These are phyloP conservation scores for Globisporangium nodosum DNA, from an alignment of 352 stramenopile genomes.

Conservation along the genomic window DNA sequence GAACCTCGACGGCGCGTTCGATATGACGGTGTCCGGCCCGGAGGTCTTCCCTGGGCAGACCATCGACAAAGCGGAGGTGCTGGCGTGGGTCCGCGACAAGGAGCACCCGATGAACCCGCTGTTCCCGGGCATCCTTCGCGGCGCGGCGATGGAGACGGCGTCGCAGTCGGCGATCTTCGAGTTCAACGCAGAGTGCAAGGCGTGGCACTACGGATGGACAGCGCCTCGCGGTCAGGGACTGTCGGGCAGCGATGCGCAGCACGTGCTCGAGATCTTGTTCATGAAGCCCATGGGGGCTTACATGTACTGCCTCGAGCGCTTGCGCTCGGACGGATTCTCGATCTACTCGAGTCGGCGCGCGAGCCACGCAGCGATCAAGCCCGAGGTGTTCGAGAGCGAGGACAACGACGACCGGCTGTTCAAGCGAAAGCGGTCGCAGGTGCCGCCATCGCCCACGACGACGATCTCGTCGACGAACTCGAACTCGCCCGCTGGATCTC, in stretches of 20 bases:
- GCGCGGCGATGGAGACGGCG: conserved; percentile 72
- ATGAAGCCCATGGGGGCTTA: conserved; percentile 82
- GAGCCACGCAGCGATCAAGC: conserved; percentile 47
- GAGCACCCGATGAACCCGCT: conserved; percentile 74
- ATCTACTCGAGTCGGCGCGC: conserved; percentile 77
- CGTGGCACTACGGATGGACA: conserved; percentile 87
- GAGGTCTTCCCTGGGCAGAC: conserved; percentile 74
- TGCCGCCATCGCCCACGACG: conserved; percentile 24
- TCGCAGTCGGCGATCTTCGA: conserved; percentile 82
- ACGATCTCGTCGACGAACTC: conserved; percentile 22
- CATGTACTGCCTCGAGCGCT: conserved; percentile 72
- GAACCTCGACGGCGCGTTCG: conserved; percentile 68
- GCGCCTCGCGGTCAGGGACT: conserved; percentile 67
- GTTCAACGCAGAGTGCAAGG: conserved; percentile 86
- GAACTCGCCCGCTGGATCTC: conserved; percentile 33
- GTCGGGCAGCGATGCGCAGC: conserved; percentile 69
- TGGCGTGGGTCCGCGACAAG: conserved; percentile 64
- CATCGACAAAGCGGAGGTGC: conserved; percentile 62
- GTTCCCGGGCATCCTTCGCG: conserved; percentile 66
- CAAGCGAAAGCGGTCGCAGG: conserved; percentile 55
- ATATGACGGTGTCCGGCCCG: conserved; percentile 56
- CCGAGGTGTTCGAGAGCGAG: conserved; percentile 44
- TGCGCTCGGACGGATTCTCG: conserved; percentile 71
- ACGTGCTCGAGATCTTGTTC: conserved; percentile 76
- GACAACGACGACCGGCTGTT: conserved; percentile 34